Evolutionary conservation across 148 eudicot species (phyloP).

Genomic region (Vaccinium darrowii): DNA sequence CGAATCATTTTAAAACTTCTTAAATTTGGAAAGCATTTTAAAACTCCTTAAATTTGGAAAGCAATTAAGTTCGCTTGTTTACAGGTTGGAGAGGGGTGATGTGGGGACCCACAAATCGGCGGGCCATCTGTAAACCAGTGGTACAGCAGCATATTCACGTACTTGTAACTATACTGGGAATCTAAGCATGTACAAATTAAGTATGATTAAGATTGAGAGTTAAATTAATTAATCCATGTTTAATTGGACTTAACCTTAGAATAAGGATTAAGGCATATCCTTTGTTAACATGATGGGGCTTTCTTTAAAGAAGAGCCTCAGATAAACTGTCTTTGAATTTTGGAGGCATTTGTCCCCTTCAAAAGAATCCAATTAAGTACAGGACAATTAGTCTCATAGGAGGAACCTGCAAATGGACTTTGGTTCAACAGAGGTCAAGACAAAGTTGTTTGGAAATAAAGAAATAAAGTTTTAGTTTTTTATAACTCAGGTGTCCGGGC

Average conservation of each 20-base stretch:
- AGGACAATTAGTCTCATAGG: neutral
- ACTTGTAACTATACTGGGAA: conserved; percentile 3
- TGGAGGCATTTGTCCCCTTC: conserved; percentile 9
- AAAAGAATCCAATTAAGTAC: conserved; percentile 14
- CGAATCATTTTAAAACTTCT: neutral
- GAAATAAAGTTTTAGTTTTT: neutral
- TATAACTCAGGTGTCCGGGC: no score
- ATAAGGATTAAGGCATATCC: conserved; percentile 2
- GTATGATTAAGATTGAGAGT: neutral
- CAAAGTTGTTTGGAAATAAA: conserved; percentile 15
- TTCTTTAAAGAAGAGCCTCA: neutral
- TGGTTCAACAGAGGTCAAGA: conserved; percentile 24
- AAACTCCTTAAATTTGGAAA: neutral
- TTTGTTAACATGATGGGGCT: conserved; percentile 12
- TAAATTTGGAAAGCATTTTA: neutral
- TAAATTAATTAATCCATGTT: neutral
- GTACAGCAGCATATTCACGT: neutral
- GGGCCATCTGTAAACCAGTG: conserved; percentile 7
- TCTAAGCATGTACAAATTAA: neutral
- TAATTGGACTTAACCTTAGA: conserved; percentile 12
- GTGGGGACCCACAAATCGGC: neutral
- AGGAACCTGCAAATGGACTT: conserved; percentile 13
- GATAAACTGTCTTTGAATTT: conserved; percentile 18
- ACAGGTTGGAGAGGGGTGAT: neutral
- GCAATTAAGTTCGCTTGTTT: neutral